Percentiles rank a stretch among this genome's conserved stretches.
phyloP scores from a whole-genome alignment of 2,329 filamentous ascomycete species.

The Exophiala phaeomuriformis region DNA sequence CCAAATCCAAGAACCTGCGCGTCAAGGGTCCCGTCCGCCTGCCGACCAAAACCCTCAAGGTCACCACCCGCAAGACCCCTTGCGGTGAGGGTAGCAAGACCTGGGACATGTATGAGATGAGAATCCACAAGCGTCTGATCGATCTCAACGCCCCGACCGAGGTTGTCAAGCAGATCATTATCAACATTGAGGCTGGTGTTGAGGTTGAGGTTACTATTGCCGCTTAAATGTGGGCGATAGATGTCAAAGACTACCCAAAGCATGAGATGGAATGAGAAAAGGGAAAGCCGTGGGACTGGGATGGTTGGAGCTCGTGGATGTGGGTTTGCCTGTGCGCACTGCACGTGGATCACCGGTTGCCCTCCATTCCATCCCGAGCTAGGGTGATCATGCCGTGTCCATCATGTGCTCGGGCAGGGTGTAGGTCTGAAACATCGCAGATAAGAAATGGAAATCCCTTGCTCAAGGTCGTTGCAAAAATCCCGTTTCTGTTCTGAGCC shows the following conservation, averaged over 20 bases:
- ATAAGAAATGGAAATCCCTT: too few relatives aligned
- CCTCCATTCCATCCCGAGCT: too few relatives aligned
- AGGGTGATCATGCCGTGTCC: too few relatives aligned
- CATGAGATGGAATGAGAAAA: not conserved
- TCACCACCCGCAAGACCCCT: conserved; percentile 98
- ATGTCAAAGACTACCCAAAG: not conserved
- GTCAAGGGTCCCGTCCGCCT: conserved; percentile 98
- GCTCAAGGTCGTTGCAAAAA: too few relatives aligned
- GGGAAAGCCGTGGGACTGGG: too few relatives aligned
- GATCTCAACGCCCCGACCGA: conserved; percentile 97
- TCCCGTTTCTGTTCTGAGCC: too few relatives aligned
- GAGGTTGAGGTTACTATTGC: conserved; percentile 49
- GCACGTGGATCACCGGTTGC: too few relatives aligned
- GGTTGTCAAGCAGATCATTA: conserved; percentile 51
- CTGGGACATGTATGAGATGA: conserved; percentile 98
- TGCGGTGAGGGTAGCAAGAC: conserved; percentile 99
- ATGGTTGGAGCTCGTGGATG: too few relatives aligned
- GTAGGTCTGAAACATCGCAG: too few relatives aligned
- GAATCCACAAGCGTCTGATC: conserved; percentile 97
- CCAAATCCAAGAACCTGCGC: conserved; percentile 95
- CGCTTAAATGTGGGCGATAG: conserved; percentile 34
- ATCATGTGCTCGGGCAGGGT: too few relatives aligned
- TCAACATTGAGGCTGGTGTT: conserved; percentile 49
- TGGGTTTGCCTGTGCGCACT: too few relatives aligned
- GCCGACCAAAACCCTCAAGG: conserved; percentile 90